Conservation (phyloP, 2,329 filamentous ascomycete genomes). For the Lasiodiplodia theobromae region DNA sequence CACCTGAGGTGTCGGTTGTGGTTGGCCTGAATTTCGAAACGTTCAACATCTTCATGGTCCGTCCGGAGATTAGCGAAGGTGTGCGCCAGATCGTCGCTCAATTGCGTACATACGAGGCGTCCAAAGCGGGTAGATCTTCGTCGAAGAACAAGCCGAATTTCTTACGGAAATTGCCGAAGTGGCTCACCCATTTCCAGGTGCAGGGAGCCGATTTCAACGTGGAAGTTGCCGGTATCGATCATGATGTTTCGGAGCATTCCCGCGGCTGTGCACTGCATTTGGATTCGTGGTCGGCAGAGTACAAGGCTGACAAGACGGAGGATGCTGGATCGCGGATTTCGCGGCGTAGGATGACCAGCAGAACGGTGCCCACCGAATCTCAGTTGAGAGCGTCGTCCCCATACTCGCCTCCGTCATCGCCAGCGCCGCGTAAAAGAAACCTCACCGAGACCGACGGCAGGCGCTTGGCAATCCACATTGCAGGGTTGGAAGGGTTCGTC, state of each 20-base stretch:
- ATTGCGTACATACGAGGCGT: conserved; percentile 66
- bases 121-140: conserved; percentile 52
- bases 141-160: conserved; percentile 66
- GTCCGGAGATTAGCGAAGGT: conserved; percentile 90
- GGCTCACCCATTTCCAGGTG: conserved; percentile 83
- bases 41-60: conserved; percentile 86
- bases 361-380: conserved; percentile 65
- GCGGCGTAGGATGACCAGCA: conserved; percentile 77
- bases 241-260: conserved; percentile 79
- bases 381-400: conserved; percentile 61
- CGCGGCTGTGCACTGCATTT: conserved; percentile 86
- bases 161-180: conserved; percentile 78
- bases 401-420: conserved; percentile 50
- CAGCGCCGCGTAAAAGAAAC: conserved; percentile 61
- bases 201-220: conserved; percentile 89
- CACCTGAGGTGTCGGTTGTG: conserved; percentile 84
- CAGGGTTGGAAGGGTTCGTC: conserved; percentile 87
- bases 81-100: conserved; percentile 90
- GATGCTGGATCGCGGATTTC: conserved; percentile 63
- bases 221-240: conserved; percentile 88
- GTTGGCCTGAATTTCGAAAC: conserved; percentile 82
- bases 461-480: conserved; percentile 78
- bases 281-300: conserved; percentile 87
- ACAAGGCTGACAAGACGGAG: conserved; percentile 81
- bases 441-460: conserved; percentile 73